Conservation (phyloP, 352 stramenopile genomes). For the Globisporangium radiosum region DNA sequence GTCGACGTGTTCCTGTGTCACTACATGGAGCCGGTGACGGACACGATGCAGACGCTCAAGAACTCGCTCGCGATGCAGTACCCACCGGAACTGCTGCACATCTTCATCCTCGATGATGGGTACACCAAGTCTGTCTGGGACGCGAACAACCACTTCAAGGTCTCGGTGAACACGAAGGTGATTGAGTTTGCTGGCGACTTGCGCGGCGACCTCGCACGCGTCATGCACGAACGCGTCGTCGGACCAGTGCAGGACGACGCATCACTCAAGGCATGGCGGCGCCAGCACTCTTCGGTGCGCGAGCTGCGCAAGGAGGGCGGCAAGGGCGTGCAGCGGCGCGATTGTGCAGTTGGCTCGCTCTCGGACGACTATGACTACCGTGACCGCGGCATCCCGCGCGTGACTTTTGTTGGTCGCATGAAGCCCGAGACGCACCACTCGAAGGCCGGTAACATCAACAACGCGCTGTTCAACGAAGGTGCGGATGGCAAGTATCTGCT, state of each 20-base stretch:
- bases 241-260: slow-evolving; percentile 71
- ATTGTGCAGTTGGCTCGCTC: slow-evolving; percentile 82
- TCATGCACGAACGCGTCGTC: slow-evolving; percentile 86
- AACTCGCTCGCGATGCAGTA: slow-evolving; percentile 86
- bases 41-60: slow-evolving; percentile 82
- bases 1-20: slow-evolving; percentile 88
- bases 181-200: slow-evolving; percentile 84
- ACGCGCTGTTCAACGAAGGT: slow-evolving; percentile 86
- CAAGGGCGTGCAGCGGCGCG: slow-evolving; percentile 76
- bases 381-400: slow-evolving; percentile 78
- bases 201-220: slow-evolving; percentile 65
- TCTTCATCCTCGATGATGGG: slow-evolving; percentile 86
- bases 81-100: slow-evolving; percentile 78
- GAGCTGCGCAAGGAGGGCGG: slow-evolving; percentile 77
- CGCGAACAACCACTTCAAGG: slow-evolving; percentile 88
- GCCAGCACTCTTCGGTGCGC: slow-evolving; percentile 80
- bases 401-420: slow-evolving; percentile 86
- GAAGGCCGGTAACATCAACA: slow-evolving; percentile 92
- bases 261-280: slow-evolving; percentile 77
- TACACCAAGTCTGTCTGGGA: slow-evolving; percentile 89
- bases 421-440: slow-evolving; percentile 87
- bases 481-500: slow-evolving; percentile 84
- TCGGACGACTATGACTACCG: slow-evolving; percentile 89
- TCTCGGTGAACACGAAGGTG: slow-evolving; percentile 86
- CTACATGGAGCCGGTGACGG: slow-evolving; percentile 85